These are phyloP conservation scores for Fusarium heterosporum DNA, from an alignment of 2,329 filamentous ascomycete species.

Conservation along the genomic window DNA sequence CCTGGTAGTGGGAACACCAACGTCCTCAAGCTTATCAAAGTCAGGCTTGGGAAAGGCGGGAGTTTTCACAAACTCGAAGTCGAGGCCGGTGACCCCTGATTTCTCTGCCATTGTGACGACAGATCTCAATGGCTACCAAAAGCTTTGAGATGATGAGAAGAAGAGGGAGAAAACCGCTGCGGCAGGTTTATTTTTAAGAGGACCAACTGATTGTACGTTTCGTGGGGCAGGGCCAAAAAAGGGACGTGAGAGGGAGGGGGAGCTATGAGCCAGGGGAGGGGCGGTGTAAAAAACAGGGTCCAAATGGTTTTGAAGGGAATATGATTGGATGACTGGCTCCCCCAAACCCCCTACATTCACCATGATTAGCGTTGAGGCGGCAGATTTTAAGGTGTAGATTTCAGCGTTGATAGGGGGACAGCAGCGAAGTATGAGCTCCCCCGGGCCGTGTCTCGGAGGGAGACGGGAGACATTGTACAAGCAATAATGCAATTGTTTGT, in stretches of 20 bases:
- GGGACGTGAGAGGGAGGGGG: conserved; percentile 10
- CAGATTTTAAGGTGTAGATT: conserved; percentile 34
- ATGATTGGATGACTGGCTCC: conserved; percentile 18
- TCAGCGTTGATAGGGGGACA: conserved; percentile 27
- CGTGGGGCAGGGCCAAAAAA: conserved; percentile 37
- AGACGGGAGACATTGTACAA: not conserved
- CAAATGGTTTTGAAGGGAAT: not conserved
- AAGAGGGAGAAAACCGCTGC: conserved; percentile 23
- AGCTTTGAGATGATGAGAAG: conserved; percentile 34
- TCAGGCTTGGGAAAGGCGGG: conserved; percentile 61
- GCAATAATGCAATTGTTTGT: not conserved
- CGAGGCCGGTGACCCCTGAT: conserved; percentile 48
- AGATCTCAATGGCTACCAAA: conserved; percentile 45
- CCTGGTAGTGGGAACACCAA: conserved; percentile 57
- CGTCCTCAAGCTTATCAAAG: conserved; percentile 75
- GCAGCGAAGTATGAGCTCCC: conserved; percentile 6
- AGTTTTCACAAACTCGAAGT: conserved; percentile 59
- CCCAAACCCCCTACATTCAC: conserved; percentile 13
- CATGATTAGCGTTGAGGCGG: conserved; percentile 27
- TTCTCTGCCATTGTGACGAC: conserved; percentile 52
- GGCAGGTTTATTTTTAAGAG: conserved; percentile 40
- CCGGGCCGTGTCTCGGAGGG: conserved; percentile 13
- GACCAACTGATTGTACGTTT: conserved; percentile 23
- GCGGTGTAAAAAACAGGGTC: conserved; percentile 38
- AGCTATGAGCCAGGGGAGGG: conserved; percentile 36